These are phyloP conservation scores for Boeremia lycopersici DNA, from an alignment of 2,329 filamentous ascomycete genomes.

Conservation along the genomic window DNA sequence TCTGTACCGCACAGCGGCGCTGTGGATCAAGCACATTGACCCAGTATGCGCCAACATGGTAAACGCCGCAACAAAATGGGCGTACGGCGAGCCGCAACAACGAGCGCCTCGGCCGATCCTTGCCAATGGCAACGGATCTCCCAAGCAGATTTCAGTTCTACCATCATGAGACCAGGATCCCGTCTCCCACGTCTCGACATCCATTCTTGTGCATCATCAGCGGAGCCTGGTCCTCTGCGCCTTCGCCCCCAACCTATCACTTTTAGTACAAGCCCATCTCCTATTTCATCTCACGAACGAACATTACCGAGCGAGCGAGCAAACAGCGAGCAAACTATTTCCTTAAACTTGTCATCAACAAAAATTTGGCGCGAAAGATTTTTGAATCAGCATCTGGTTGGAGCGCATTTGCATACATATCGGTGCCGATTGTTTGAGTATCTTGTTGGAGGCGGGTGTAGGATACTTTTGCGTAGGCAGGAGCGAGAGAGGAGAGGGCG, in stretches of 20 bases:
- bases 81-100: slow-evolving; percentile 33
- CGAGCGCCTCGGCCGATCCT: slow-evolving; percentile 30
- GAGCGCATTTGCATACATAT: no score
- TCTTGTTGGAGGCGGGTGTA: no score
- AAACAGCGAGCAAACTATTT: neutral
- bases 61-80: slow-evolving; percentile 42
- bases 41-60: slow-evolving; percentile 42
- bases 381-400: no score
- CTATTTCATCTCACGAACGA: slow-evolving; percentile 10
- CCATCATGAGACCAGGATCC: slow-evolving; percentile 24
- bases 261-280: slow-evolving; percentile 13
- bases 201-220: slow-evolving; percentile 19
- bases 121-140: slow-evolving; percentile 19
- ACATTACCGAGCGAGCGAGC: slow-evolving; percentile 2
- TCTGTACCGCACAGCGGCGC: slow-evolving; percentile 40
- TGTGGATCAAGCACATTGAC: slow-evolving; percentile 46
- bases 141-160: slow-evolving; percentile 27
- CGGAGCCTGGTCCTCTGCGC: slow-evolving; percentile 14
- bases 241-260: slow-evolving; percentile 6
- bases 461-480: no score
- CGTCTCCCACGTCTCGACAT: neutral
- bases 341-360: neutral
- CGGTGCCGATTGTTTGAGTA: no score
- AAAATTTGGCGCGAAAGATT: no score
- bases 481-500: no score